phyloP scores from a whole-genome alignment of 352 stramenopile species.

The Phytophthora idaei region DNA sequence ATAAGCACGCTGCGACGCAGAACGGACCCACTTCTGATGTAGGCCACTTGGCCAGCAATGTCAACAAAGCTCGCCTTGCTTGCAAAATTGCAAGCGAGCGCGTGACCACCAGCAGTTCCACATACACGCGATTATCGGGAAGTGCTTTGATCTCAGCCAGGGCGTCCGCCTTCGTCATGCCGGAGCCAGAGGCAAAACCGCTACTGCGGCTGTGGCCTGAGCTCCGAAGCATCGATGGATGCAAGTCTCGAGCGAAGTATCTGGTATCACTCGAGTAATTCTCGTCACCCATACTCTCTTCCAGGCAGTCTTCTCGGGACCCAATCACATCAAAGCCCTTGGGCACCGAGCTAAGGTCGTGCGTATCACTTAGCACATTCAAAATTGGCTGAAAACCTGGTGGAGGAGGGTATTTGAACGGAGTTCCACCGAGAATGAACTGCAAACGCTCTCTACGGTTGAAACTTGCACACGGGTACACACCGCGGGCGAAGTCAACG shows the following conservation, averaged over 20 bases:
- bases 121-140: constrained; percentile 77
- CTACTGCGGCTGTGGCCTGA: constrained; percentile 53
- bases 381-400: constrained; percentile 84
- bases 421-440: constrained; percentile 86
- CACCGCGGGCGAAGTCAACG: constrained; percentile 78
- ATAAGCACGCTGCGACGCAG: constrained; percentile 55
- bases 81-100: constrained; percentile 84
- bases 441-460: constrained; percentile 86
- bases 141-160: constrained; percentile 80
- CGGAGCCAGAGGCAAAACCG: constrained; percentile 42
- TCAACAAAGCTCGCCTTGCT: constrained; percentile 72
- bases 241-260: constrained; percentile 80
- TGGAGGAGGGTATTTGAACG: constrained; percentile 79
- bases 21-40: constrained; percentile 60
- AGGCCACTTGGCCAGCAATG: constrained; percentile 82
- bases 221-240: constrained; percentile 73
- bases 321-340: constrained; percentile 82
- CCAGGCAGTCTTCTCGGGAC: constrained; percentile 79
- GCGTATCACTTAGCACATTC: constrained; percentile 57
- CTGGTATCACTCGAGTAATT: constrained; percentile 78
- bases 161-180: constrained; percentile 66
- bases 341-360: constrained; percentile 52
- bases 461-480: constrained; percentile 90
- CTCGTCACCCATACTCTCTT: constrained; percentile 86
- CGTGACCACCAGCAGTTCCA: constrained; percentile 78